These are phyloP conservation scores for Rehmannia glutinosa DNA, from an alignment of 257 asterid genomes.

Conservation along the genomic window DNA sequence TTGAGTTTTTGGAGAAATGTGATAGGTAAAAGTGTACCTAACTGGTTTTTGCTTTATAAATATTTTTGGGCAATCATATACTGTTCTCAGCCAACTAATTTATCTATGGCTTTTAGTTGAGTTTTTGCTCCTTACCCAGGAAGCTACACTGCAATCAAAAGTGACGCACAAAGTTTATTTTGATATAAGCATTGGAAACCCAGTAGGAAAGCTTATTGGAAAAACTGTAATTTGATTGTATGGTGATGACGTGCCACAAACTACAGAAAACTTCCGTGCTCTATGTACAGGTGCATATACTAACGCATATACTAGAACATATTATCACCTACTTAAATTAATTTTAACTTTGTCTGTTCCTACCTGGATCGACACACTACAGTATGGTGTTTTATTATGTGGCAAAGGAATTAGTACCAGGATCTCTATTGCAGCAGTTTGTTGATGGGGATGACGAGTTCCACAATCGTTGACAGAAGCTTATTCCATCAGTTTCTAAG, in stretches of 20 bases:
- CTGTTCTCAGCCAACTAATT: neutral
- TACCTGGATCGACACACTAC: conserved; percentile 92
- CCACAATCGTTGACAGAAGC: conserved; percentile 90
- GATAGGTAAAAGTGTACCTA: neutral
- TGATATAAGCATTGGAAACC: conserved; percentile 92
- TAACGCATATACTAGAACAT: neutral
- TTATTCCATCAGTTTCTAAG: conserved; percentile 98
- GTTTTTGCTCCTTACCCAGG: conserved; percentile 39
- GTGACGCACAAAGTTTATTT: conserved; percentile 84
- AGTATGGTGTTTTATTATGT: conserved; percentile 97
- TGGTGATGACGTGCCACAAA: conserved; percentile 96
- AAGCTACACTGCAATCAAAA: conserved; percentile 63
- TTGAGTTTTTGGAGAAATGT: neutral
- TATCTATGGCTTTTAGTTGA: neutral
- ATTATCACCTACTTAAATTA: neutral
- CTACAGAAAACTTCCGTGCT: conserved; percentile 95
- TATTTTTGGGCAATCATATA: neutral
- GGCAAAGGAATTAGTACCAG: conserved; percentile 55
- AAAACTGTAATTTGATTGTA: conserved; percentile 86
- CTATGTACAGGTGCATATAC: conserved; percentile 66
- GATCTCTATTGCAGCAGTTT: conserved; percentile 87
- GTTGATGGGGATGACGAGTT: conserved; percentile 98
- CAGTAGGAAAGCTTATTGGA: conserved; percentile 85
- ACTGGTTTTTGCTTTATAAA: neutral
- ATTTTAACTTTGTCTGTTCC: conserved; percentile 7